These are phyloP conservation scores for Larix sibirica DNA, from an alignment of 83 land plant genomes.

Conservation along the genomic window DNA sequence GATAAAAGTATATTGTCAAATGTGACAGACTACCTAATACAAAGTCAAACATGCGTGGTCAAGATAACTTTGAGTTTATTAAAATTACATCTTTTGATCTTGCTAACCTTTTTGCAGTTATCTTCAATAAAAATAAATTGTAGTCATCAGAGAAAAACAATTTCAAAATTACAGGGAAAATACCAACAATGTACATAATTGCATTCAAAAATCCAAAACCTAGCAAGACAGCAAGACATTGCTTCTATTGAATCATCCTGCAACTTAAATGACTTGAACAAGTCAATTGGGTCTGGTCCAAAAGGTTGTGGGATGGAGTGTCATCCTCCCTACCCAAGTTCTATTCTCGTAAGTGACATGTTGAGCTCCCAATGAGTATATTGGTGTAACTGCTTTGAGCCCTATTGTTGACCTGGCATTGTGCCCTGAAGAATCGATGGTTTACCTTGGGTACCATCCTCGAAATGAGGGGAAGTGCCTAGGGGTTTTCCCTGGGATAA, in stretches of 20 bases:
- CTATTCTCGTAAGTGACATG: no score
- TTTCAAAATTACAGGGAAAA: not conserved
- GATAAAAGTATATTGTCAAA: slow-evolving; percentile 6
- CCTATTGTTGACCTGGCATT: no score
- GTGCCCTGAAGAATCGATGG: no score
- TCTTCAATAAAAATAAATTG: not conserved
- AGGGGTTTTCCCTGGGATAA: no score
- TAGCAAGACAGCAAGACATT: not conserved
- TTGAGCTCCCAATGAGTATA: no score
- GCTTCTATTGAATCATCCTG: not conserved
- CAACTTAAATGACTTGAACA: not conserved
- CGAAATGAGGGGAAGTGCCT: no score
- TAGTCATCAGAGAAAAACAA: not conserved
- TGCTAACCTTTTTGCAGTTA: not conserved
- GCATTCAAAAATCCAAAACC: not conserved
- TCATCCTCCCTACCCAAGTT: no score
- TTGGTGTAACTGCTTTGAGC: no score
- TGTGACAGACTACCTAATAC: not conserved
- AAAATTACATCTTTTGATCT: not conserved
- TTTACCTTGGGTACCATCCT: no score
- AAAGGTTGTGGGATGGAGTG: no score
- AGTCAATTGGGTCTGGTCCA: no score
- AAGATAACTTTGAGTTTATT: not conserved
- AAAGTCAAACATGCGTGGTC: not conserved
- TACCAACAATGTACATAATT: not conserved